phyloP scores from a whole-genome alignment of 768 basidiomycete genomes.

The Russula sp. region DNA sequence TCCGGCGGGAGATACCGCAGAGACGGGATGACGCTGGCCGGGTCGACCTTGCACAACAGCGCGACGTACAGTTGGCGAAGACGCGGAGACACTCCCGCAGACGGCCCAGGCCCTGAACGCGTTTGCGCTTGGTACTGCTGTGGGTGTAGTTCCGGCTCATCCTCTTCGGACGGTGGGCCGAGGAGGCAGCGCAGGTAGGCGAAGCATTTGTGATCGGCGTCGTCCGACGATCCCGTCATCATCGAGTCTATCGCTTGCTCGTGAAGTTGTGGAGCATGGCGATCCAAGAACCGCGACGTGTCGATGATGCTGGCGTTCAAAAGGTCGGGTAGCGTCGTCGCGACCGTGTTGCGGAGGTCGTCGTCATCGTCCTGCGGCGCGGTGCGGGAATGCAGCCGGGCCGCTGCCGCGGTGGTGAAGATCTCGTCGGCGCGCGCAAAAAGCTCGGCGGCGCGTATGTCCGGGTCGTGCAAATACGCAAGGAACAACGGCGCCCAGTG shows the following conservation, averaged over 20 bases:
- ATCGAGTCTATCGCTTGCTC: constrained; percentile 49
- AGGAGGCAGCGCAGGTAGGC: constrained; percentile 73
- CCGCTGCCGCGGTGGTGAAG: constrained; percentile 40
- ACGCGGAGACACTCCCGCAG: constrained; percentile 38
- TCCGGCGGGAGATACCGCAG: constrained; percentile 48
- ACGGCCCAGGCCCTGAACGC: constrained; percentile 33
- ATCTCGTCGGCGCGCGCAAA: constrained; percentile 61
- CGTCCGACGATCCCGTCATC: constrained; percentile 32
- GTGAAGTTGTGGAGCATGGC: constrained; percentile 60
- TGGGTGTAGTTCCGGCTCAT: constrained; percentile 20
- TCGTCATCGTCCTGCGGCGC: constrained; percentile 33
- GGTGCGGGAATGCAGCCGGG: constrained; percentile 39
- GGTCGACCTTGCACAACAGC: constrained; percentile 67
- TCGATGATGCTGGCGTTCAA: constrained; percentile 50
- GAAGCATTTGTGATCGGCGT: constrained; percentile 50
- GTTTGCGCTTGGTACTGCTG: constrained; percentile 24
- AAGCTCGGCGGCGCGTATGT: constrained; percentile 50
- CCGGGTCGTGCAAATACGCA: constrained; percentile 70
- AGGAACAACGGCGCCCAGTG: constrained; percentile 69
- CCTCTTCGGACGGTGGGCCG: constrained; percentile 35
- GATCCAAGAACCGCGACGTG: constrained; percentile 70
- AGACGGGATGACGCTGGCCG: constrained; percentile 52
- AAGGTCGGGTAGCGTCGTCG: constrained; percentile 56
- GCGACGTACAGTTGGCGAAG: constrained; percentile 59
- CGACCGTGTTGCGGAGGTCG: constrained; percentile 48